Percentiles rank a stretch among this genome's conserved stretches.
Evolutionary conservation across 352 stramenopile genomes (phyloP).

Genomic region (Aphanomyces stellatus): DNA sequence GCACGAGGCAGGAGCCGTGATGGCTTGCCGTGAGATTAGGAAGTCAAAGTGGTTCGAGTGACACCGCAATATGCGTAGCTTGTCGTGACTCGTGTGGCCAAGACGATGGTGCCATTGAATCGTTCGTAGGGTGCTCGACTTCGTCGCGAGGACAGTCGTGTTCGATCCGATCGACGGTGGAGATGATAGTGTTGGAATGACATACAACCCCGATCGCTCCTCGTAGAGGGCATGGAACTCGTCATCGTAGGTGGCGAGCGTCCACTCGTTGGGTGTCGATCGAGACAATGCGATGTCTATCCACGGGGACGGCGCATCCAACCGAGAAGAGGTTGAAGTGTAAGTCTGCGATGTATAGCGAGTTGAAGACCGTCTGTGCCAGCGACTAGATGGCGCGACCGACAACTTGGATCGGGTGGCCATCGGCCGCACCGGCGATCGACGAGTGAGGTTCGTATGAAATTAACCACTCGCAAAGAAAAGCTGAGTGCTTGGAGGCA

Average conservation of each 20-base stretch:
- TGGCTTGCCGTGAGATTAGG: background rate
- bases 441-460: background rate
- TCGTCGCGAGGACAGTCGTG: background rate
- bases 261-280: background rate
- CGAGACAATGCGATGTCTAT: background rate
- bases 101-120: background rate
- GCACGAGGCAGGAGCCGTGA: background rate
- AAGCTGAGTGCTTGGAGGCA: background rate
- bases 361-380: background rate
- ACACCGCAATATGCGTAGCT: background rate
- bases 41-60: background rate
- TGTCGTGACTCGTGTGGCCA: background rate
- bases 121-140: background rate
- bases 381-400: background rate
- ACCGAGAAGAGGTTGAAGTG: background rate
- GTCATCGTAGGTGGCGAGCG: background rate
- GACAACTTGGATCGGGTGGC: background rate
- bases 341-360: background rate
- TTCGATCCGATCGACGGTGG: background rate
- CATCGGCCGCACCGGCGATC: background rate
- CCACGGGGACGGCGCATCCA: background rate
- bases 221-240: background rate
- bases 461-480: background rate
- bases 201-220: background rate
- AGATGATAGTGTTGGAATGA: background rate